phyloP scores from a whole-genome alignment of 768 basidiomycete species.

The Hygrocybe punicea region DNA sequence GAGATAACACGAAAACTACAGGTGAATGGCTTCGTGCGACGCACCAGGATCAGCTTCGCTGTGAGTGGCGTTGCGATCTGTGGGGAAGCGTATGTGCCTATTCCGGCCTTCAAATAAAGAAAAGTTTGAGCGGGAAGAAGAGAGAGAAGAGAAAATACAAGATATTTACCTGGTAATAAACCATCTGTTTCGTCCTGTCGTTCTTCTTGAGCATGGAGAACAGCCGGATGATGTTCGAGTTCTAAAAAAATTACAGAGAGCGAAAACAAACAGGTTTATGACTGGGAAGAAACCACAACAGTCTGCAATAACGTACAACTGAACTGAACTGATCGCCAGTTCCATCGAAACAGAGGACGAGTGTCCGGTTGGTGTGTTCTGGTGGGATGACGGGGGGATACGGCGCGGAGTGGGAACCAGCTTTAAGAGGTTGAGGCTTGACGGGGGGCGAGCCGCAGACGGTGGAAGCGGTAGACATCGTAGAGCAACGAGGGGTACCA shows the following conservation, averaged over 20 bases:
- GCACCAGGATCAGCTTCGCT: conserved; percentile 41
- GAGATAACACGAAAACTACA: too few species aligned
- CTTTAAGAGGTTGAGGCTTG: background rate
- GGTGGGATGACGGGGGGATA: conserved; percentile 36
- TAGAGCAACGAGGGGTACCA: conserved; percentile 2
- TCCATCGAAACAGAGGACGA: conserved; percentile 57
- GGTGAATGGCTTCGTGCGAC: background rate
- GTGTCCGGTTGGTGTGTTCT: conserved; percentile 37
- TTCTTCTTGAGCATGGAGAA: conserved; percentile 52
- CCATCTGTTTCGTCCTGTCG: conserved; percentile 50
- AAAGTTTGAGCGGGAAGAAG: background rate
- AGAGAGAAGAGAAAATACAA: background rate
- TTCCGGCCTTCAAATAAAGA: background rate
- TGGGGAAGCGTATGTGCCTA: conserved; percentile 37
- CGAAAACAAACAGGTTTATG: too few species aligned
- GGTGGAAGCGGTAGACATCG: background rate
- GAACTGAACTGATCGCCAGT: conserved; percentile 52
- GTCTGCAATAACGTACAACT: conserved; percentile 29
- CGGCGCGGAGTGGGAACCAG: background rate
- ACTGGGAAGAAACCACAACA: too few species aligned
- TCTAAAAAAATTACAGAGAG: conserved; percentile 19
- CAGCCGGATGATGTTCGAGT: conserved; percentile 54
- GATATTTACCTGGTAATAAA: conserved; percentile 55
- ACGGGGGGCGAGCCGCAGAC: background rate
- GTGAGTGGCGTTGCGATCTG: conserved; percentile 36